Conservation (phyloP, 73 alveolate species). For the Paramecium tetraurelia region DNA sequence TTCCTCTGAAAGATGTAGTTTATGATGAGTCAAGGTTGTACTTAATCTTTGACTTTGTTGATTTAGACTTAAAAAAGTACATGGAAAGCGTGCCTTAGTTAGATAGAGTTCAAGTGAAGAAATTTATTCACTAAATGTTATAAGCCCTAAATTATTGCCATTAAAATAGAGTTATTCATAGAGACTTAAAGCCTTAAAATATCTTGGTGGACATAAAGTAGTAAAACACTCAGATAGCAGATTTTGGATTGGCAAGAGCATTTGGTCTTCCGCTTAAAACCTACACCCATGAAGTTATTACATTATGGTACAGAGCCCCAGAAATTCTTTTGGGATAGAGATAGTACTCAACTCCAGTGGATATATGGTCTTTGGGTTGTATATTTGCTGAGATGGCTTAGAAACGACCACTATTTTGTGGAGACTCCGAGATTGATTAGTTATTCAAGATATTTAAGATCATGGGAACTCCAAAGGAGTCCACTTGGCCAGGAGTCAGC, state of each 20-base stretch:
- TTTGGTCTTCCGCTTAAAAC: conserved; percentile 92
- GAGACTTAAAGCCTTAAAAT: conserved; percentile 96
- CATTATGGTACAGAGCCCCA: conserved; percentile 94
- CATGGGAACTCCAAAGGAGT: conserved; percentile 91
- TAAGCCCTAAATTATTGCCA: conserved; percentile 89
- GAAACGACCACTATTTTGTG: conserved; percentile 85
- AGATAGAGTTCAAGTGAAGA: conserved; percentile 30
- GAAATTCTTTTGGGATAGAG: conserved; percentile 83
- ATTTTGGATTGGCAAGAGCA: conserved; percentile 97
- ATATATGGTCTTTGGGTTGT: conserved; percentile 92
- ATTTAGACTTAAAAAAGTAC: conserved; percentile 85
- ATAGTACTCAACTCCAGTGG: conserved; percentile 84
- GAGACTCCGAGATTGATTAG: conserved; percentile 92
- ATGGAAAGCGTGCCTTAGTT: conserved; percentile 63
- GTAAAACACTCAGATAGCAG: conserved; percentile 84
- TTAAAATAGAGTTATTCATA: conserved; percentile 90
- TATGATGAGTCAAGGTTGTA: conserved; percentile 83
- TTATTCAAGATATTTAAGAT: conserved; percentile 88
- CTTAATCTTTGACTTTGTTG: conserved; percentile 84
- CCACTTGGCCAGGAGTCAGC: conserved; percentile 87
- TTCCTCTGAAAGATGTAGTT: conserved; percentile 81
- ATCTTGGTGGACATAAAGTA: conserved; percentile 79
- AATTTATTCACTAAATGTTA: conserved; percentile 64
- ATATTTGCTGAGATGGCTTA: conserved; percentile 83
- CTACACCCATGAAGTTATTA: conserved; percentile 88